Evolutionary conservation across 1,284 basidiomycete species (phyloP).

Genomic region (Megacollybia platyphylla): DNA sequence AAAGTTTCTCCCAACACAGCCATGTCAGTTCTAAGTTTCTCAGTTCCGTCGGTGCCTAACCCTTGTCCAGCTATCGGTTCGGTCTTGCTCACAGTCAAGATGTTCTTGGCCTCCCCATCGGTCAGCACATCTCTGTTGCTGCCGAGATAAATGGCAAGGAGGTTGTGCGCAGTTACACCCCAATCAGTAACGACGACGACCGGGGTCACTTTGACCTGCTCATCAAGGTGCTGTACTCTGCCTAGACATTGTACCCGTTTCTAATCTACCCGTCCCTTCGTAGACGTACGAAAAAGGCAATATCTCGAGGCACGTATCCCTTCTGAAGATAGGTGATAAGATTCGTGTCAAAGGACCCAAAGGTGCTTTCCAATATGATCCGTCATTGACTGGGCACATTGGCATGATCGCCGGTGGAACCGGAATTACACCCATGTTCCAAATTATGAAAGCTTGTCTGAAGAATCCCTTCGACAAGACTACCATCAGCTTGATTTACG

Average conservation of each 20-base stretch:
- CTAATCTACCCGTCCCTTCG: background rate
- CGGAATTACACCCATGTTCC: conserved; percentile 97
- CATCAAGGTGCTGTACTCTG: conserved; percentile 62
- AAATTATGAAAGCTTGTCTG: conserved; percentile 85
- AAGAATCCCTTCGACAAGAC: conserved; percentile 82
- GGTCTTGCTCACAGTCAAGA: conserved; percentile 62
- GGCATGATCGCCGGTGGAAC: conserved; percentile 97
- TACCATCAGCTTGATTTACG: conserved; percentile 81
- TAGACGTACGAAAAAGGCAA: conserved; percentile 95
- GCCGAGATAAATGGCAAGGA: conserved; percentile 89
- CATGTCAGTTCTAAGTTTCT: conserved; percentile 38
- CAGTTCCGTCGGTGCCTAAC: conserved; percentile 2
- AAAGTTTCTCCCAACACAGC: conserved; percentile 92
- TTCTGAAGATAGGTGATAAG: conserved; percentile 75
- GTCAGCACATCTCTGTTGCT: conserved; percentile 89
- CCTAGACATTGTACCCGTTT: conserved; percentile 5
- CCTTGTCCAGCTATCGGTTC: conserved; percentile 72
- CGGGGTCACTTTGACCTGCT: conserved; percentile 91
- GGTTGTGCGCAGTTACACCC: conserved; percentile 88
- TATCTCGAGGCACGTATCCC: conserved; percentile 77
- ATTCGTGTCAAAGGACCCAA: conserved; percentile 92
- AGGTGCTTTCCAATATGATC: conserved; percentile 79
- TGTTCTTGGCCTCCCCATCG: conserved; percentile 87
- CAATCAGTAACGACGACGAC: conserved; percentile 87
- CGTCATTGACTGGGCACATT: conserved; percentile 60